phyloP scores from a whole-genome alignment of 2,329 filamentous ascomycete genomes.

The Tolypocladium paradoxum region DNA sequence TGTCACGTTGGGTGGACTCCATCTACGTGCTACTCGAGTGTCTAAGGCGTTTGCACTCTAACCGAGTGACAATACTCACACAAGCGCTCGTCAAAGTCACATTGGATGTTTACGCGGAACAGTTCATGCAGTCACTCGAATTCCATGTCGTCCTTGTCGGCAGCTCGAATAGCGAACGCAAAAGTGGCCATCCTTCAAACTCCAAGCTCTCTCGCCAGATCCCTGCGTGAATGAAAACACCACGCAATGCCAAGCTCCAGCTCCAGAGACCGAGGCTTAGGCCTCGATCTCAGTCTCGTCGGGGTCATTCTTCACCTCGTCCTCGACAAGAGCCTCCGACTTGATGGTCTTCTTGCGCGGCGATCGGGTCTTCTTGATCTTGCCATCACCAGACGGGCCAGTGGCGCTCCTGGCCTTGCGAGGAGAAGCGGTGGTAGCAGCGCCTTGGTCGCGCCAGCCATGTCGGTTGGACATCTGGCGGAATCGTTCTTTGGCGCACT shows the following conservation, averaged over 20 bases:
- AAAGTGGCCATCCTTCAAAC: neutral
- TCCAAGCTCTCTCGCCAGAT: too few species aligned
- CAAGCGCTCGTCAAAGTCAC: neutral
- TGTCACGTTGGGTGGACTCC: too few species aligned
- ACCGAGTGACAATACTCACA: too few species aligned
- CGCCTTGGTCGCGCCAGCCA: slow-evolving; percentile 22
- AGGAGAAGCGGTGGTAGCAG: slow-evolving; percentile 8
- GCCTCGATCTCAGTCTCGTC: slow-evolving; percentile 4
- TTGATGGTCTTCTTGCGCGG: slow-evolving; percentile 20
- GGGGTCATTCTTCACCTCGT: slow-evolving; percentile 4
- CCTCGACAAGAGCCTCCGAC: slow-evolving; percentile 4
- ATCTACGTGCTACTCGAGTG: too few species aligned
- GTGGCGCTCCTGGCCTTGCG: slow-evolving; percentile 14
- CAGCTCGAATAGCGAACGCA: neutral
- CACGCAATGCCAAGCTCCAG: neutral
- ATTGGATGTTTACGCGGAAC: neutral
- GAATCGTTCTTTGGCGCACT: slow-evolving; percentile 31
- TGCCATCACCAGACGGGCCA: slow-evolving; percentile 11
- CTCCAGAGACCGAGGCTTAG: neutral
- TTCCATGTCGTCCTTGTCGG: neutral
- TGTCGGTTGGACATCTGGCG: slow-evolving; percentile 28
- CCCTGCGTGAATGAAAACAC: neutral
- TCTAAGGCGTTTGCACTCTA: too few species aligned
- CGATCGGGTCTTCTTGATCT: slow-evolving; percentile 20
- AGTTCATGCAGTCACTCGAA: neutral